Evolutionary conservation across 148 eudicot species (phyloP), one percentile per base, ranked within the genome.

Genomic region (Heliosperma pusillum): DNA sequence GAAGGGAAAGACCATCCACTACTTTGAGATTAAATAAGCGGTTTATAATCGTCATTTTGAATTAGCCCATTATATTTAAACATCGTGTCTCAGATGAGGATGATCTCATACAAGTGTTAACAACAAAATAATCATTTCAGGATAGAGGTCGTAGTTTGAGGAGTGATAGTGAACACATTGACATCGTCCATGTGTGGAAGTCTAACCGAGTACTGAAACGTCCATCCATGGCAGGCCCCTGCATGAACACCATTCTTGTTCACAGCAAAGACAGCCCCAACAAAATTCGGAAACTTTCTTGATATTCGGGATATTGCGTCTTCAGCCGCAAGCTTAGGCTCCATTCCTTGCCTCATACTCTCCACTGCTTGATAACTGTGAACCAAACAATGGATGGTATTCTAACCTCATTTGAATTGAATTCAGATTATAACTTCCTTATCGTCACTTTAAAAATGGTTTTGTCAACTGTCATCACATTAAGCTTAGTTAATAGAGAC

Each of bases 191-290:
- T 88, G 66, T 77, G 76, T 40, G 90, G 88, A 80, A 86, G 80
- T 79, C 90, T 83, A 21, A 93, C 95, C 0, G 98, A 89, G 84
- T 93, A 93, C 36, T 91, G 93, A 80, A 93, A 93, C n/a, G 97
- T 91, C 98, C 98, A 93, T 29, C 98, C 98, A 77, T 93, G 85
- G 83, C 98, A 93, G 33, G 98, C 98, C 9, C 98, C 98, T 19
- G 93, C 97, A 56, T 93, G 98, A 40, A 74, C 74, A 0, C 98
- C 97, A 45, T 84, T 56, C 78, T 80, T 91, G 76, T 84, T 83
- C 17, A 93, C 84, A 0, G 98, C 91, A 80, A 93, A 89, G 66
- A 91, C 82, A 69, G 97, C 98, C 36, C 98, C 98, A 12, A 93
- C 86, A 84, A 93, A 93, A 42, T 89, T 76, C 0, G 93, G 97